These are phyloP conservation scores for Coccomyxa subellipsoidea DNA, from an alignment of 163 green algal genomes.

Conservation along the genomic window DNA sequence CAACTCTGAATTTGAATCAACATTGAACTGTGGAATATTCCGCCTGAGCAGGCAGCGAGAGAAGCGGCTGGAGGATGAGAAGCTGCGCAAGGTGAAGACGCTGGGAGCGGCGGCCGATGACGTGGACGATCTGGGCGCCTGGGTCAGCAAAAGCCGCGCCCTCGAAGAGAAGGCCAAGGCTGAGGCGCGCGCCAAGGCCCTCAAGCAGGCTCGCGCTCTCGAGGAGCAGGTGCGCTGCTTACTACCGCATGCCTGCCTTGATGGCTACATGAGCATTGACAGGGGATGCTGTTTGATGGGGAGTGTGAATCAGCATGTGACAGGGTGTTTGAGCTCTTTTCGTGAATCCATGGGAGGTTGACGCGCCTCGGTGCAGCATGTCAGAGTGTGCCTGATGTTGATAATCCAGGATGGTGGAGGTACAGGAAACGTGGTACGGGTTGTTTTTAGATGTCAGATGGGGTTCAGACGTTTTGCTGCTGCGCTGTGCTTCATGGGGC, in stretches of 20 bases:
- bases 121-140: constrained; percentile 66
- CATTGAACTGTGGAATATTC: no score
- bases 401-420: no score
- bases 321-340: no score
- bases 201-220: neutral
- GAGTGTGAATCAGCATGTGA: no score
- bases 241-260: neutral
- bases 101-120: constrained; percentile 57
- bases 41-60: constrained; percentile 34
- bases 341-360: no score
- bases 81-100: constrained; percentile 37
- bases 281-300: no score
- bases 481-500: neutral
- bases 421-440: no score
- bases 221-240: neutral
- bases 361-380: no score
- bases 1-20: no score
- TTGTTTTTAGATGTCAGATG: no score
- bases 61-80: constrained; percentile 44
- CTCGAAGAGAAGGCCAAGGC: constrained; percentile 22
- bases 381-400: no score
- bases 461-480: neutral
- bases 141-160: constrained; percentile 59
- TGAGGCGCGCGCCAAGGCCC: constrained; percentile 13
- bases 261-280: no score